Conservation (phyloP, 306 rosid genomes). For the Dalbergia cultrata region DNA sequence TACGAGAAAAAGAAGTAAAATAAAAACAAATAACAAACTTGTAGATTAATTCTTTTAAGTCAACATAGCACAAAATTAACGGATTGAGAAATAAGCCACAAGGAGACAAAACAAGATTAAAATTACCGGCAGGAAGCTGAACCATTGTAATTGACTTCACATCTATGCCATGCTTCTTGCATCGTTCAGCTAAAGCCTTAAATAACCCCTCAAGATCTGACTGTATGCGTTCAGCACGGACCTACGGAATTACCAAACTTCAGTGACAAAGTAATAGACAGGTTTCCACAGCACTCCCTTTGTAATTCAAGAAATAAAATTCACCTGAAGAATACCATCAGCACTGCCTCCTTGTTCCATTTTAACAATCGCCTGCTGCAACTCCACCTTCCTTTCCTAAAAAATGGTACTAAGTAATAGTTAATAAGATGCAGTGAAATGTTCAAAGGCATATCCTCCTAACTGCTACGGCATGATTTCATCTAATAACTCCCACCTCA, state of each 20-base stretch:
- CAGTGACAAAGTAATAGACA: constrained; percentile 47
- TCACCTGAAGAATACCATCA: constrained; percentile 98
- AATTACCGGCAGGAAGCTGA: constrained; percentile 85
- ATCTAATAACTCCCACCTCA: constrained; percentile 18
- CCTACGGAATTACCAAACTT: constrained; percentile 63
- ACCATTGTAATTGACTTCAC: constrained; percentile 76
- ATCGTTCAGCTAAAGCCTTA: constrained; percentile 80
- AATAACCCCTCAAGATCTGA: constrained; percentile 85
- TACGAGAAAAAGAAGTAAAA: constrained; percentile 15
- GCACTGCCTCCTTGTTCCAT: constrained; percentile 98
- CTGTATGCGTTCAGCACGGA: constrained; percentile 94
- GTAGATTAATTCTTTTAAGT: constrained; percentile 22
- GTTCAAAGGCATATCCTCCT: constrained; percentile 41
- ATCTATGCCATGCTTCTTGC: constrained; percentile 87
- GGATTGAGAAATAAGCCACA: constrained; percentile 25
- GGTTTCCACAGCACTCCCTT: constrained; percentile 25
- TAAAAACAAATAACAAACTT: constrained; percentile 17
- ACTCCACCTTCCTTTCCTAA: constrained; percentile 86
- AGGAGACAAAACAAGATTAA: constrained; percentile 28
- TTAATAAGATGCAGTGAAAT: constrained; percentile 41
- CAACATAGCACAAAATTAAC: constrained; percentile 30
- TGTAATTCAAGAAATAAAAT: constrained; percentile 34
- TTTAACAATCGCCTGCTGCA: constrained; percentile 92
- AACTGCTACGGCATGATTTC: constrained; percentile 3
- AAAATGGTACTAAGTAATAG: constrained; percentile 29